Evolutionary conservation across 495 filamentous ascomycete species (phyloP), one percentile per base, ranked within the genome.

Genomic region (Hyaloscypha hepaticicola): DNA sequence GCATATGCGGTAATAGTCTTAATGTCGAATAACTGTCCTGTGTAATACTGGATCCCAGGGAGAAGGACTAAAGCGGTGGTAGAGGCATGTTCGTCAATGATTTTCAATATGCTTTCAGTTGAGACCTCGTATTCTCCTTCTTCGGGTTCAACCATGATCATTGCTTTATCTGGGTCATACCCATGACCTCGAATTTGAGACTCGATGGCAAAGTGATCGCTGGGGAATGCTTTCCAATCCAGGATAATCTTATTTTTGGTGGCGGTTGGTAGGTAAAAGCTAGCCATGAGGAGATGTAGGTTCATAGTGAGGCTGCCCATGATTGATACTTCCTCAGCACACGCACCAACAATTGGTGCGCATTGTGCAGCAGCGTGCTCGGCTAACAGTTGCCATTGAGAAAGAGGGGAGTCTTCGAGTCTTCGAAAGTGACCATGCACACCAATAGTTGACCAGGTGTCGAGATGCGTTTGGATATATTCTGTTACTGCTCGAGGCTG

Each of bases 181-280:
- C 85, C 83, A 74, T 96, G 91, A 73, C 91, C 87, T 57, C 79
- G 80, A 63, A 97, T 88, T 72, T 97, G 93, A 50, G 90, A 93
- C 74, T 94, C 86, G 12, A 96, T 85, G 26, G 90, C 92, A 74
- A 92, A 97, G 48, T 96, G 91, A 77, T 99, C 95, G 77, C 89
- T 93, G n/a, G 95, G 95, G 72, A 99, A 99, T 0, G 95, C 93
- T 74, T 95, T 96, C 71, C 87, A 88, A 78, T 99, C 95, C 24
- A 97, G 77, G 50, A 98, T 93, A 61, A 99, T 91, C 77, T 95
- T 96, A 69, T 90, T 90, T 68, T 85, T 84, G 62, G 82, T 80
- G 5, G 82, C 86, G 27, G 82, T 78, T 3, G 95, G 95, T 52
- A 76, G 82, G 74, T 97, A 99, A 79, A 99, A 97, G 67, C 90